phyloP scores from a whole-genome alignment of 371 early-diverging fungal species.

The Coemansia sp. region DNA sequence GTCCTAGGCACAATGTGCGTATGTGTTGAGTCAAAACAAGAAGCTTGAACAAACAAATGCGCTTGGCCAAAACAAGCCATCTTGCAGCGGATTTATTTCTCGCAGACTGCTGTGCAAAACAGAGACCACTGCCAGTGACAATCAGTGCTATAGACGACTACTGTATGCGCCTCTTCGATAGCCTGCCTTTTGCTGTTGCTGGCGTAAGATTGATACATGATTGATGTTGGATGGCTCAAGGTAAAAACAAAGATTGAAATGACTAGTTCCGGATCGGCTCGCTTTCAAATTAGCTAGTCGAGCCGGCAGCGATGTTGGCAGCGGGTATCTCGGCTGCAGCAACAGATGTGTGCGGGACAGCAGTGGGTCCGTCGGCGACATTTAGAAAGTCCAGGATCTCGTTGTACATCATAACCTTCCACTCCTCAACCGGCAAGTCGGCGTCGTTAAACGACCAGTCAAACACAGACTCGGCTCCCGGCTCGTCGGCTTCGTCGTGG shows the following conservation, averaged over 20 bases:
- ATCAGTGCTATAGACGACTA: not conserved
- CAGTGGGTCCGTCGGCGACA: slow-evolving; percentile 38
- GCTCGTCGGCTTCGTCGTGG: slow-evolving; percentile 94
- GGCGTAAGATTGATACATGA: not conserved
- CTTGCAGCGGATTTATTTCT: not conserved
- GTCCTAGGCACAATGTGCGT: not conserved
- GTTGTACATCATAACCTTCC: slow-evolving; percentile 69
- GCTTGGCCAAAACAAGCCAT: not conserved
- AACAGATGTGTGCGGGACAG: slow-evolving; percentile 21
- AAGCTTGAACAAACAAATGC: not conserved
- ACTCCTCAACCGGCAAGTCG: slow-evolving; percentile 82
- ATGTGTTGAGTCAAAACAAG: not conserved
- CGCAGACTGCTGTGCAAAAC: not conserved
- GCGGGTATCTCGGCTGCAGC: slow-evolving; percentile 1
- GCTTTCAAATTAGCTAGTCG: not conserved
- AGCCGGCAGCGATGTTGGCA: not conserved
- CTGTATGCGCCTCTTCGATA: not conserved
- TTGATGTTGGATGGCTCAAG: not conserved
- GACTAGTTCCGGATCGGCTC: not conserved
- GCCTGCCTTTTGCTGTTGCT: no score
- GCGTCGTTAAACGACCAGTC: slow-evolving; percentile 96
- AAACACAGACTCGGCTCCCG: slow-evolving; percentile 74
- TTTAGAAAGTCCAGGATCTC: slow-evolving; percentile 54
- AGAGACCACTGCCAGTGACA: not conserved
- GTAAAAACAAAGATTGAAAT: not conserved